These are phyloP conservation scores for Ophiosphaerella narmari DNA, from an alignment of 2,329 filamentous ascomycete genomes.

Conservation along the genomic window DNA sequence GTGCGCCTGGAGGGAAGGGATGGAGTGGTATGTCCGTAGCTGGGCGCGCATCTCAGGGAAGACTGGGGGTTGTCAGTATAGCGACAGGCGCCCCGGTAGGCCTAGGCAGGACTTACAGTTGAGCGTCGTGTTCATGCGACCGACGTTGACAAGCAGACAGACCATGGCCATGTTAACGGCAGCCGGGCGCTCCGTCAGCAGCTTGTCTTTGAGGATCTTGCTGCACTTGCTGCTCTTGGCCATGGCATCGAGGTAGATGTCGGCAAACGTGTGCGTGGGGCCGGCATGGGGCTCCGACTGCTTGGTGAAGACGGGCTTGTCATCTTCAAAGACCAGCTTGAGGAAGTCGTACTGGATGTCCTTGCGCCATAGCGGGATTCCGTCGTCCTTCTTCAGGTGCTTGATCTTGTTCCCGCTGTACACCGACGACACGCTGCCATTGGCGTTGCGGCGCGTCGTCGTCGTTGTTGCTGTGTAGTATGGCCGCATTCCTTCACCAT, in stretches of 20 bases:
- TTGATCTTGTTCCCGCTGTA: constrained; percentile 77
- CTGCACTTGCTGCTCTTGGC: constrained; percentile 98
- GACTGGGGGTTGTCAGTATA: constrained; percentile 61
- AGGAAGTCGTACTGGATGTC: constrained; percentile 91
- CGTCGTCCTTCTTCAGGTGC: constrained; percentile 87
- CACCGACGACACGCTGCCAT: constrained; percentile 68
- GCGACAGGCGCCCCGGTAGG: not conserved
- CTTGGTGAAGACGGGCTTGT: constrained; percentile 82
- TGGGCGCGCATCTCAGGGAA: constrained; percentile 99
- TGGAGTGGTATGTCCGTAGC: constrained; percentile 95
- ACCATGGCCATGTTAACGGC: constrained; percentile 99
- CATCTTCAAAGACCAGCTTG: constrained; percentile 77
- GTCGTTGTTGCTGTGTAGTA: constrained; percentile 56
- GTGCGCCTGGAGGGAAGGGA: constrained; percentile 91
- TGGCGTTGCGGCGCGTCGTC: constrained; percentile 64
- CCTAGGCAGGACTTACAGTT: constrained; percentile 71
- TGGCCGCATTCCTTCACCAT: constrained; percentile 31
- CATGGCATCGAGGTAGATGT: constrained; percentile 98
- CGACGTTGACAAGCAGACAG: constrained; percentile 94
- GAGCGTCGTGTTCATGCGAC: constrained; percentile 97
- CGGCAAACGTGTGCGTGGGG: constrained; percentile 74
- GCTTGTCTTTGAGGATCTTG: constrained; percentile 96
- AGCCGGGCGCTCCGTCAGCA: constrained; percentile 86
- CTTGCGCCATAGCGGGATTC: constrained; percentile 81
- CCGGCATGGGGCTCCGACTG: constrained; percentile 81